Percentiles rank a stretch among this genome's conserved stretches.
These are phyloP conservation scores for Phascolomyces articulosus DNA, from an alignment of 371 early-diverging fungal species.

Conservation along the genomic window DNA sequence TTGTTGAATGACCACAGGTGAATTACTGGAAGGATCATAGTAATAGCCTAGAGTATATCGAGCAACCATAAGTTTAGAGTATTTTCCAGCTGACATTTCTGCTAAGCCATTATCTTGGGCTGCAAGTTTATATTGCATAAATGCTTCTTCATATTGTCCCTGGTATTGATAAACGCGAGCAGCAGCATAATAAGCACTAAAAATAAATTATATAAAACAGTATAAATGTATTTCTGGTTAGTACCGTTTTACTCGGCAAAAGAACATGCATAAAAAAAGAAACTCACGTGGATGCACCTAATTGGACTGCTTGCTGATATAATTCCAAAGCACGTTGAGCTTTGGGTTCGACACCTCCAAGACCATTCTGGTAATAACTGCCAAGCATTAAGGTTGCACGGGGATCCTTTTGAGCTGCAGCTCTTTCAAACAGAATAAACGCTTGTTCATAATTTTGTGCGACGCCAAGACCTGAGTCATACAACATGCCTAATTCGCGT, in stretches of 20 bases:
- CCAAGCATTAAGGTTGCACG: slow-evolving; percentile 74
- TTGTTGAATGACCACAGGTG: not conserved
- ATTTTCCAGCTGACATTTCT: slow-evolving; percentile 13
- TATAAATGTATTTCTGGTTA: not conserved
- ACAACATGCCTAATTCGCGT: slow-evolving; percentile 83
- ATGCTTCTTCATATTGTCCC: slow-evolving; percentile 24
- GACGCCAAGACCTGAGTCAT: slow-evolving; percentile 71
- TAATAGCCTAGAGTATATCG: slow-evolving; percentile 23
- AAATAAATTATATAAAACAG: not conserved
- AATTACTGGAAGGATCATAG: not conserved
- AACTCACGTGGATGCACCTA: slow-evolving; percentile 30
- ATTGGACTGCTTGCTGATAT: slow-evolving; percentile 24
- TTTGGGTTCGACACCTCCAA: slow-evolving; percentile 43
- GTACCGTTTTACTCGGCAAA: not conserved
- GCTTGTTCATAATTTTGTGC: slow-evolving; percentile 70
- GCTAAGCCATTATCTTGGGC: slow-evolving; percentile 16
- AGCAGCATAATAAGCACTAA: slow-evolving; percentile 30
- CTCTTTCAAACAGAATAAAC: slow-evolving; percentile 73
- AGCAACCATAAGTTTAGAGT: slow-evolving; percentile 24
- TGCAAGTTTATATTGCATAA: slow-evolving; percentile 19
- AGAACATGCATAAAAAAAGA: not conserved
- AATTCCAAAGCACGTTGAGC: slow-evolving; percentile 54
- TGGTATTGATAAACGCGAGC: slow-evolving; percentile 28
- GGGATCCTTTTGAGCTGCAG: slow-evolving; percentile 75
- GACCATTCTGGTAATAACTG: slow-evolving; percentile 49